These are phyloP conservation scores for Neocatenulostroma microsporum DNA, from an alignment of 2,329 filamentous ascomycete genomes.

Conservation along the genomic window DNA sequence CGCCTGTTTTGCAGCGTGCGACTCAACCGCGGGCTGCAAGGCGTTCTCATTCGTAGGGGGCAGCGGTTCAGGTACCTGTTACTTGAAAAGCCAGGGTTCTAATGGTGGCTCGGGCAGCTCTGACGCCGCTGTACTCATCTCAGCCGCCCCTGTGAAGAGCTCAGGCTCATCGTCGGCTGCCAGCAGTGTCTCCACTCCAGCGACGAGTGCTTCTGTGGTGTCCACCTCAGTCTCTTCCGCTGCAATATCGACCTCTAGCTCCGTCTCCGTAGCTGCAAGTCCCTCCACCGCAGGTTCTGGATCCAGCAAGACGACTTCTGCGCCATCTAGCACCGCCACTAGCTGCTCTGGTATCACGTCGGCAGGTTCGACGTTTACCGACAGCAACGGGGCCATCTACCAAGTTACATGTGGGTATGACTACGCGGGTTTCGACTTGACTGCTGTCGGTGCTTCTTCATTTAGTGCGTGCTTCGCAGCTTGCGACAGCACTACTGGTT, in stretches of 20 bases:
- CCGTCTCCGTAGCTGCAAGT: too few relatives aligned
- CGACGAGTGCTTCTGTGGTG: too few relatives aligned
- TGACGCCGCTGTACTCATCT: conserved; percentile 1
- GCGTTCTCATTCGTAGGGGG: conserved; percentile 15
- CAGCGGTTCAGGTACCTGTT: conserved; percentile 14
- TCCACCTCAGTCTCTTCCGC: too few relatives aligned
- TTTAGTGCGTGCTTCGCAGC: conserved; percentile 8
- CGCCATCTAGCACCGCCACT: background rate
- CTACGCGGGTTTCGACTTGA: conserved; percentile 5
- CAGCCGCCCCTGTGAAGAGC: background rate
- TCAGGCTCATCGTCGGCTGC: background rate
- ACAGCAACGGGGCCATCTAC: conserved; percentile 7
- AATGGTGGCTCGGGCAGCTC: background rate
- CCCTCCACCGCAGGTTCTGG: too few relatives aligned
- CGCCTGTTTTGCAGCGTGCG: conserved; percentile 12
- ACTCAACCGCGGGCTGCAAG: conserved; percentile 11
- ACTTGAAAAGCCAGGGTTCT: conserved; percentile 8
- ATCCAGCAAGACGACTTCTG: too few relatives aligned
- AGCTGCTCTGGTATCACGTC: conserved; percentile 7
- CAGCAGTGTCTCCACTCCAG: background rate
- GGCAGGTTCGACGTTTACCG: conserved; percentile 6
- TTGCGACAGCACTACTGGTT: conserved; percentile 10
- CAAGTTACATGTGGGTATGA: conserved; percentile 9
- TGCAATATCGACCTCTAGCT: too few relatives aligned
- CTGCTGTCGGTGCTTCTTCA: background rate